Percentiles rank a stretch among this genome's conserved stretches.
phyloP scores from a whole-genome alignment of 176 grass and related monocot species.

The Oryza glaberrima region DNA sequence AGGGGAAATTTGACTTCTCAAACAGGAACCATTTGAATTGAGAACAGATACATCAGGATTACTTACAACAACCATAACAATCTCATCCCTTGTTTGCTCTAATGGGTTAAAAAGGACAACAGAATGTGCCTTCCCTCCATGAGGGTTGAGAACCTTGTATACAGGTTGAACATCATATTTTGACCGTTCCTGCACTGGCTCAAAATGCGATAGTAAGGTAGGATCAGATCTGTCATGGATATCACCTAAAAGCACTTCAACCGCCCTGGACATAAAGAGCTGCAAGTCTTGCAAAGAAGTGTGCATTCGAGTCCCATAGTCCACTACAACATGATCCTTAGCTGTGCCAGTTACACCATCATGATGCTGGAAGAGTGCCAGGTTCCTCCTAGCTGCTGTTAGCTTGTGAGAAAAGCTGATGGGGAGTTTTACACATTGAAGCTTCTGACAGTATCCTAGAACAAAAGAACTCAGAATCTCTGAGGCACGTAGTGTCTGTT shows the following conservation, averaged over 20 bases:
- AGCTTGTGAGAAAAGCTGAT: conserved; percentile 90
- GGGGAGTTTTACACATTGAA: conserved; percentile 72
- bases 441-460: conserved; percentile 92
- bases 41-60: conserved; percentile 74
- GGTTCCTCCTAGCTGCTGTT: conserved; percentile 92
- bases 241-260: conserved; percentile 87
- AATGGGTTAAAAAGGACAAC: conserved; percentile 79
- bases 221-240: conserved; percentile 83
- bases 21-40: conserved; percentile 81
- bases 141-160: conserved; percentile 61
- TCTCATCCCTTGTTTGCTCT: conserved; percentile 93
- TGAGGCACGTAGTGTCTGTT: conserved; percentile 88
- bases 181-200: conserved; percentile 74
- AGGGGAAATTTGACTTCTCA: conserved; percentile 89
- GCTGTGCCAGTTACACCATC: conserved; percentile 98
- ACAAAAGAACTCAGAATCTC: conserved; percentile 91
- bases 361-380: conserved; percentile 99
- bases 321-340: conserved; percentile 90
- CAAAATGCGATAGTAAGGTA: conserved; percentile 77
- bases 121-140: conserved; percentile 60
- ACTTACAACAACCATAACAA: conserved; percentile 87
- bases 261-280: conserved; percentile 84
- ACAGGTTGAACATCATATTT: conserved; percentile 91
- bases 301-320: conserved; percentile 95
- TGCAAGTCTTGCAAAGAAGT: conserved; percentile 92